Base-by-base conservation (phyloP, 169 alveolate species). In the Neospora caninum region DNA sequence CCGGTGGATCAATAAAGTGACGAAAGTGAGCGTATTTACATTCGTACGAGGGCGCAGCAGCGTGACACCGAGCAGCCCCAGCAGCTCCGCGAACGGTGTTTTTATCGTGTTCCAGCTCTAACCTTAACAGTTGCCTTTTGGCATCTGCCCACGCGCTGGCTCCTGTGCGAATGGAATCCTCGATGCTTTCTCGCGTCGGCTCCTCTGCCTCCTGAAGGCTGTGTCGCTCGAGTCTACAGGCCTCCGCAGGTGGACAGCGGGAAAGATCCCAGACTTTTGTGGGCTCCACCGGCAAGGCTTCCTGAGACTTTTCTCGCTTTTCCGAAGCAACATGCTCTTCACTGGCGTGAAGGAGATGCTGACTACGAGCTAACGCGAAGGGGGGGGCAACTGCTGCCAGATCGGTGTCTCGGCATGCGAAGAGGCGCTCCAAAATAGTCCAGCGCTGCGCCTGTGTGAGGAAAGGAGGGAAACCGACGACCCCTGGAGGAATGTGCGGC, bases 391-490 rank as follows among this genome's bases (percentile, higher is more conserved):
- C 45, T 73, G 94, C 94, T 7, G 88, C 54, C 0, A 91, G 80
- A 36, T 31, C 54, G 18, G 78, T 38, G 25, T 91, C 94, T 13
- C 88, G 88, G 25, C 88, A 83, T 16, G 94, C 94, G 49, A 83
- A 91, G 54, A 91, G 80, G 38, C 94, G 49, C 80, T 91, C 94
- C 34, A 91, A 53, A 69, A 91, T 22, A 0, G 45, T 67, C 94
- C 94, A 91, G 9, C 94, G 88, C 80, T 91, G 89, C 88, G 29
- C 64, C 93, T 89, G 93, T 4, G 70, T 78, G 69, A 58, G 93
- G n/a, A 58, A 54, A 0, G 93, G 87, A 0, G 86, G 73, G n/a
- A 64, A 64, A 6, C n/a, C 7, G 73, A 27, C 73, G 73, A 29
- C 73, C n/a, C 73, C 73, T 27, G 4, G 73, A 9, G 73, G 73